Evolutionary conservation across 2,329 filamentous ascomycete genomes (phyloP), one percentile per base, ranked within the genome.

Genomic region (Paracoccidioides lutzii): DNA sequence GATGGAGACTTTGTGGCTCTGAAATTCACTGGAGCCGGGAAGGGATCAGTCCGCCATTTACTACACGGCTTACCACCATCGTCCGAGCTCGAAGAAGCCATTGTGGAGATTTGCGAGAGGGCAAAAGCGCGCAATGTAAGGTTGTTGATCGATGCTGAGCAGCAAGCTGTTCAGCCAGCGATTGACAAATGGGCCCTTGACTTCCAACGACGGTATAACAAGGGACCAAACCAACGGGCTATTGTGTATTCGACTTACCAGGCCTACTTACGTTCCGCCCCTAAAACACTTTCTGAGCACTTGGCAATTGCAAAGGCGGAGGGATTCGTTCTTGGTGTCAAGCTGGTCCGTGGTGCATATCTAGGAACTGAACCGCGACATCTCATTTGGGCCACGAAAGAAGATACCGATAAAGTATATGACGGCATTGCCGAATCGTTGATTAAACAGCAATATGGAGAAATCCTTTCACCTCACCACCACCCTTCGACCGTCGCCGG

Each of bases 1-100:
- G 59, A 62, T 51, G 77, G 80, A 14, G 82, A 85, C 60, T 85
- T 82, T 65, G 82, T 85, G 0, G 80, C 81, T 0, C 68, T 86
- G 60, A 86, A 86, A 65, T 90, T 94, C 77, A 90, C 87, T 1
- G 90, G 90, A 8, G 87, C 90, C 5, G 90, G 90, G n/a, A 77
- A 81, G 32, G 78, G 87, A 55, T 85, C 88, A 0, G 78, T 95
- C 9, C 77, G 81, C 58, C 77, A 81, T 54, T 78, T 94, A 35
- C 77, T 81, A 44, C 76, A 81, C 56, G 78, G 83, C 51, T 74
- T 81, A 3, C 75, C 78, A 1, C 84, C 88, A 0, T 80, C 81
- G 1, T 75, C 80, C 4, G 76, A 78, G 3, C 81, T 95, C 59
- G 77, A 78, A 55, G 71, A 78, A 30, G 84, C 87, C 30, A 90